Evolutionary conservation across 2,329 filamentous ascomycete species (phyloP), one percentile per base, ranked within the genome.

Genomic region (Paracamarosporium sp.): DNA sequence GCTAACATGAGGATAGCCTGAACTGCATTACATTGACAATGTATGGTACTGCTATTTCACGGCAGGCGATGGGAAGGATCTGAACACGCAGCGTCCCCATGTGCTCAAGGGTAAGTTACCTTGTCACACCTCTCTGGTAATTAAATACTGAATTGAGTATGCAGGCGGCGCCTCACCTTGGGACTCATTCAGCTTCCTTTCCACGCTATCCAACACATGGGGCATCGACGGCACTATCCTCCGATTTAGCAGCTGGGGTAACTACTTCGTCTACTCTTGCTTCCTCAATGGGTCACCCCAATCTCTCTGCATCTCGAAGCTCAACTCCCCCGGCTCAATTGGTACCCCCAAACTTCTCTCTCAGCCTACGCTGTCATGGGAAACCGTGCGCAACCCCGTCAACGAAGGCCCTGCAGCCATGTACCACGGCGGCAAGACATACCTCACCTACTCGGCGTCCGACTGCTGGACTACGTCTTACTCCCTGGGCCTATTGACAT

Each of bases 1-100:
- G 31, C 30, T 50, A 28, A 35, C 12, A 7, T 20, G 22, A 4
- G 4, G 12, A 1, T 30, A 66, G 65, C 85, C 84, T 0, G 84
- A 86, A 62, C 73, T 85, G 0, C 84, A 86, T 63, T 81, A 81
- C 55, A 66, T 86, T 7, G 77, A 80, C 33, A 64, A 67, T 41
- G 64, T 66, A 31, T 82, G 84, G 84, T 86, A 84, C 55, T 79
- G 87, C 36, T 87, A 86, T 72, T 87, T 86, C 66, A 83, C 83
- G 0, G 82, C 83, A 1, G 83, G 83, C 0, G 76, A 75, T 24
- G 68, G 70, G 1, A 74, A 71, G 2, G 77, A 84, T 58, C 71
- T 86, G 1, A 81, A 81, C 30, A 76, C 78, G 1, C 85, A 87
- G 69, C 78, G 81, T 11, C 69, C 80, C 4, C 81, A 86, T 55